Percentiles rank a stretch among this genome's conserved stretches.
Conservation (phyloP, 495 filamentous ascomycete species). For the Choiromyces venosus region DNA sequence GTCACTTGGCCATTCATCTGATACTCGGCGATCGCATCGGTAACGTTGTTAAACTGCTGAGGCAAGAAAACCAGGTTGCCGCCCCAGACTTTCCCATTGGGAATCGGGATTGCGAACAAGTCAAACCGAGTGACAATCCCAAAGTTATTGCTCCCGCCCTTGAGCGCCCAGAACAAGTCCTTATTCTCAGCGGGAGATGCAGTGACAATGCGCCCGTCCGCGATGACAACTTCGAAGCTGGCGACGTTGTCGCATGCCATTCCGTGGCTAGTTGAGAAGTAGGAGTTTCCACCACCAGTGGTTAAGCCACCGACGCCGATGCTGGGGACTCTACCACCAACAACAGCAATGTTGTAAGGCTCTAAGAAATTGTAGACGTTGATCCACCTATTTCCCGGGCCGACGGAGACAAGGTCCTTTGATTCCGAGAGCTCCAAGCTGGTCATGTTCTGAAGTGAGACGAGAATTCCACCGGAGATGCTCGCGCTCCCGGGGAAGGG, state of each 20-base stretch:
- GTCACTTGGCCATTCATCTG: constrained; percentile 30
- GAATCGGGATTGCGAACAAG: constrained; percentile 40
- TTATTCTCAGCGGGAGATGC: constrained; percentile 46
- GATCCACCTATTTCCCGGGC: constrained; percentile 51
- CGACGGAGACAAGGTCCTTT: constrained; percentile 28
- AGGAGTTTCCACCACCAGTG: constrained; percentile 55
- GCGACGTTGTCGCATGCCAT: constrained; percentile 52
- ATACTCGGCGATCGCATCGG: constrained; percentile 25
- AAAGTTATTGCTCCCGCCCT: constrained; percentile 54
- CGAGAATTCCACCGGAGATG: constrained; percentile 46
- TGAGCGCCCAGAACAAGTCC: constrained; percentile 54
- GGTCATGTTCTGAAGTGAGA: constrained; percentile 45
- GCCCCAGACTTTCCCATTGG: constrained; percentile 32
- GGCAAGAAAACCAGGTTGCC: constrained; percentile 22
- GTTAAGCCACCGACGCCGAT: constrained; percentile 58
- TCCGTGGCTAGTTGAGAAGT: constrained; percentile 44
- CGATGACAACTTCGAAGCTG: constrained; percentile 55
- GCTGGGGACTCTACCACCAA: constrained; percentile 53
- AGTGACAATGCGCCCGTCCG: constrained; percentile 48
- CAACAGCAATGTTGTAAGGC: constrained; percentile 47
- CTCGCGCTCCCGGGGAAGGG: constrained; percentile 46
- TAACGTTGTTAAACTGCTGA: constrained; percentile 10
- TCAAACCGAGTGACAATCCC: constrained; percentile 54
- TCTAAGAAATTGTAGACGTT: constrained; percentile 53
- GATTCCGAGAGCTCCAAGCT: constrained; percentile 7